These are phyloP conservation scores for Hymenoscyphus infarciens DNA, from an alignment of 2,329 filamentous ascomycete genomes.

Conservation along the genomic window DNA sequence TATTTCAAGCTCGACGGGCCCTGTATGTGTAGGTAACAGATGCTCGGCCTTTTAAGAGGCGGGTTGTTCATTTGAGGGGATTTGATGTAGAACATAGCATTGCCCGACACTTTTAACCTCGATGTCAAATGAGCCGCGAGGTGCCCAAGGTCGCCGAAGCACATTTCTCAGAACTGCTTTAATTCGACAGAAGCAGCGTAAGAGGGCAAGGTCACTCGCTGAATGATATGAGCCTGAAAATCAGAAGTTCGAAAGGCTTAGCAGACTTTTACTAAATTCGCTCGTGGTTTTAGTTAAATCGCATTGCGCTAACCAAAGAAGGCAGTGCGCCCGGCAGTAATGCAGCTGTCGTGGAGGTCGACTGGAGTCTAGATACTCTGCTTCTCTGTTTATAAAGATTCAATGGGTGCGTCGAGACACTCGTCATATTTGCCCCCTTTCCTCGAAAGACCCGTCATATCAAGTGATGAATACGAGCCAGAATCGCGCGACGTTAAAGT, in stretches of 20 bases:
- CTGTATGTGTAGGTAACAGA: too few relatives aligned
- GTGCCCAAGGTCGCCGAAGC: too few relatives aligned
- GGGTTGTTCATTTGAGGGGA: too few relatives aligned
- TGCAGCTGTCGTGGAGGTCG: neutral
- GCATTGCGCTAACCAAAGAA: neutral
- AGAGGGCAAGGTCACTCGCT: neutral
- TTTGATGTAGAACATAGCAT: too few relatives aligned
- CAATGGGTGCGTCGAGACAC: neutral
- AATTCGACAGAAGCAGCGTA: too few relatives aligned
- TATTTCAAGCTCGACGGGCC: too few relatives aligned
- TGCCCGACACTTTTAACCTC: too few relatives aligned
- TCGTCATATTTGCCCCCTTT: neutral
- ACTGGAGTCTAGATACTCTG: neutral
- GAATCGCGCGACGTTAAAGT: neutral
- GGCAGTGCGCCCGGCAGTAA: neutral
- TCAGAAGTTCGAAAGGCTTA: neutral
- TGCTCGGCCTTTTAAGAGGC: too few relatives aligned
- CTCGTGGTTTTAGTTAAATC: neutral
- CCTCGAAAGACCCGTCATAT: too few relatives aligned
- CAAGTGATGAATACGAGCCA: neutral
- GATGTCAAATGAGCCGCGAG: too few relatives aligned
- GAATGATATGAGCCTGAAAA: neutral
- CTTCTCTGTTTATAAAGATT: neutral
- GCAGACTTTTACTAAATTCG: neutral
- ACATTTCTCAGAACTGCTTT: too few relatives aligned